These are phyloP conservation scores for Cryptosporidium felis DNA, from an alignment of 169 alveolate genomes.

Conservation along the genomic window DNA sequence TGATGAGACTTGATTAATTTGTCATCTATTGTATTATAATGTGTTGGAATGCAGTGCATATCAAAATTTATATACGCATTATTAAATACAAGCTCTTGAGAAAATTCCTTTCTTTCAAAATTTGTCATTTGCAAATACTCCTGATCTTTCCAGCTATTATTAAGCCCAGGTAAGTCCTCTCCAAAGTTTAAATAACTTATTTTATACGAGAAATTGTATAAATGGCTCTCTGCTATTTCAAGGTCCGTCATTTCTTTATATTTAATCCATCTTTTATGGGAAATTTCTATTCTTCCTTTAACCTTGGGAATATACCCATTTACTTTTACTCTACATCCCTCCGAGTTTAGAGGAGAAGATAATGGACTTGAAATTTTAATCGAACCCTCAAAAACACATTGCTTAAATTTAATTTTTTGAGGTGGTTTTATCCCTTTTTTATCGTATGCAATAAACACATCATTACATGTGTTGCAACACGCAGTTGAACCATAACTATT, in stretches of 20 bases:
- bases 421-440: slow-evolving; percentile 29
- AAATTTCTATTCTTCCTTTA: slow-evolving; percentile 46
- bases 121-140: slow-evolving; percentile 14
- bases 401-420: slow-evolving; percentile 24
- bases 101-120: not conserved
- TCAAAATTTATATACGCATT: slow-evolving; percentile 56
- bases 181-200: slow-evolving; percentile 41
- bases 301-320: slow-evolving; percentile 52
- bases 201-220: slow-evolving; percentile 45
- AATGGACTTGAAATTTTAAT: not conserved
- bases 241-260: slow-evolving; percentile 60
- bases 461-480: slow-evolving; percentile 62
- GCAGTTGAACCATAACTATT: not conserved
- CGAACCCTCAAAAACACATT: slow-evolving; percentile 25
- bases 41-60: slow-evolving; percentile 71
- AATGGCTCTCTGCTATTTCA: slow-evolving; percentile 53
- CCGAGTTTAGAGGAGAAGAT: slow-evolving; percentile 24
- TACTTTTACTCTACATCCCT: slow-evolving; percentile 39
- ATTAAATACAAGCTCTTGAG: slow-evolving; percentile 11
- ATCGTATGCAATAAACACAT: slow-evolving; percentile 25
- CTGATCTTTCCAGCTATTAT: slow-evolving; percentile 52
- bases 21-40: slow-evolving; percentile 40
- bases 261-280: slow-evolving; percentile 59
- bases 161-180: slow-evolving; percentile 41
- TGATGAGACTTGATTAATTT: slow-evolving; percentile 40